Conservation (phyloP, 768 basidiomycete genomes). For the Calocybe indica region DNA sequence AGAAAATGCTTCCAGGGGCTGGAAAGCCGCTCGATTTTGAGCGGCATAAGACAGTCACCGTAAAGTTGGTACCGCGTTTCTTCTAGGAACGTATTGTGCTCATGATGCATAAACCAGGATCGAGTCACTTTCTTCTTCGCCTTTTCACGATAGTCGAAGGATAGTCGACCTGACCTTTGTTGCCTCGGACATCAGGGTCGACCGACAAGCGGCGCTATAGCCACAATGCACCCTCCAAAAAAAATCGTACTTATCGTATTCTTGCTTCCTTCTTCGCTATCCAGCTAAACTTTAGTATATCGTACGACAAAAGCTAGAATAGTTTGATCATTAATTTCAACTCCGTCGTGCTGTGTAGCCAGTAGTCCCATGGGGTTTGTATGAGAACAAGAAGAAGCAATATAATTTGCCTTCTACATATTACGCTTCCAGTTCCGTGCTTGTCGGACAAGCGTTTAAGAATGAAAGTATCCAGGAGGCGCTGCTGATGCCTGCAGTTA, state of each 20-base stretch:
- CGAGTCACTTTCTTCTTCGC: constrained; percentile 31
- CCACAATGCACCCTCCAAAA: not conserved
- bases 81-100: not conserved
- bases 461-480: too few species aligned
- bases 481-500: too few species aligned
- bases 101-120: constrained; percentile 22
- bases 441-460: too few species aligned
- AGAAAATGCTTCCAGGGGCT: constrained; percentile 28
- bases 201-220: constrained; percentile 19
- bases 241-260: not conserved
- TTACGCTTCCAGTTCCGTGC: too few species aligned
- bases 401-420: too few species aligned
- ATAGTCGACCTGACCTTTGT: constrained; percentile 45
- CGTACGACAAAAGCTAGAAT: too few species aligned
- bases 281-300: too few species aligned
- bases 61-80: constrained; percentile 30
- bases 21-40: constrained; percentile 29
- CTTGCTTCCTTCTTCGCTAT: too few species aligned
- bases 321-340: too few species aligned
- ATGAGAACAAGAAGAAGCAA: too few species aligned
- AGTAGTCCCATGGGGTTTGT: too few species aligned
- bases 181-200: constrained; percentile 36
- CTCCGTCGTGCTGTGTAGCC: too few species aligned
- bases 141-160: constrained; percentile 35
- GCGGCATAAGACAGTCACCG: constrained; percentile 46